Evolutionary conservation across 148 eudicot species (phyloP), one percentile per base, ranked within the genome.

Genomic region (Rhododendron henanense): DNA sequence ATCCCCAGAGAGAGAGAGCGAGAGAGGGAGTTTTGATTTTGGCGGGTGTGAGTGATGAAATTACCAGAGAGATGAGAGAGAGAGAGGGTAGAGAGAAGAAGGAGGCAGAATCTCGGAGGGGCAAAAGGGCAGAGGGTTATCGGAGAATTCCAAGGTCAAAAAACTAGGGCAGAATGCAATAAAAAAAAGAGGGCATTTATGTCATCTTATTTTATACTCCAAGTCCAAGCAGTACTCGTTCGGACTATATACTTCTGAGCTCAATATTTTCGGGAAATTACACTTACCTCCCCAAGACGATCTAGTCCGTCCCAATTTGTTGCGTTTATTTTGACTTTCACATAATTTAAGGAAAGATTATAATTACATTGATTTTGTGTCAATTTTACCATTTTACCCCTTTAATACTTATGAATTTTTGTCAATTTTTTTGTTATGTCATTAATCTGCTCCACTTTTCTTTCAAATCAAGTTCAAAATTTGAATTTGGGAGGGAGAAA

Each of bases 1-100:
- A 31, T 71, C 41, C 75, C 41, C 14, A 9, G 14, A 65, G 14
- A n/a, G 33, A n/a, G 33, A 65, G 73, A 4, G 51, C 19, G 75
- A 83, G 39, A 14, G 75, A 10, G 75, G 3, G 75, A 2, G 18
- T 71, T 71, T 28, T 11, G 41, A 33, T 33, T 71, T 71, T 71
- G 39, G 76, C 76, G 76, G 9, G 76, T 71, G 15, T 13, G 76
- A 7, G 16, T 71, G 76, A 71, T 71, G 41, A 71, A 71, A 71
- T 71, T 71, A 71, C 76, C 76, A 31, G 76, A 71, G 76, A 71
- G 75, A 3, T n/a, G 75, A 28, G 76, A 71, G 76, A 31, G 76
- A 10, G 57, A 53, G 35, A 0, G 61, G 21, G 61, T 55, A 55
- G 61, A 71, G 76, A 69, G 41, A 31, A 13, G 18, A 1, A 11